These are phyloP conservation scores for Fragilariopsis cylindrus DNA, from an alignment of 108 stramenopile species.

Conservation along the genomic window DNA sequence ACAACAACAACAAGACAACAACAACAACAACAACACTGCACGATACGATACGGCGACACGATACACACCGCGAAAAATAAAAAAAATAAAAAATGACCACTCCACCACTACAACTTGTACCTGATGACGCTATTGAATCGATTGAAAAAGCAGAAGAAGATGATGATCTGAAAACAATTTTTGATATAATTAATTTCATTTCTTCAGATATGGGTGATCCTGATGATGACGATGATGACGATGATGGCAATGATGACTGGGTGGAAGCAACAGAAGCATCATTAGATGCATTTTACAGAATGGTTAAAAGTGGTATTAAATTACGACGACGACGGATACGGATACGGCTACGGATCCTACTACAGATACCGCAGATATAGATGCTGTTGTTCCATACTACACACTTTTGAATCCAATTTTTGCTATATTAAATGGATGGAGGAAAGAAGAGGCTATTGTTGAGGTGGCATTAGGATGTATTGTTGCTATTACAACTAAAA, in stretches of 20 bases:
- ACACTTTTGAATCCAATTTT: background rate
- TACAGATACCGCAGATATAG: too few species aligned
- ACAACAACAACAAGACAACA: too few species aligned
- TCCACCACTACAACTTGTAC: background rate
- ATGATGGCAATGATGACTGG: slow-evolving; percentile 13
- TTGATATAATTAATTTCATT: background rate
- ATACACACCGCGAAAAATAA: too few species aligned
- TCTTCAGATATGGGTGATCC: background rate
- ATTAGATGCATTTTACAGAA: slow-evolving; percentile 18
- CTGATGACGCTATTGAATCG: background rate
- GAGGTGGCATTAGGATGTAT: slow-evolving; percentile 19
- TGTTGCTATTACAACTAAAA: background rate
- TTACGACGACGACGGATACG: background rate
- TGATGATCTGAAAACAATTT: background rate
- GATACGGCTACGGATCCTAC: too few species aligned
- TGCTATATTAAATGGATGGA: slow-evolving; percentile 4
- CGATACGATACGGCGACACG: too few species aligned
- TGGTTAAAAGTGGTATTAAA: slow-evolving; percentile 8
- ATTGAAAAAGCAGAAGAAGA: slow-evolving; percentile 21
- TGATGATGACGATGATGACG: background rate
- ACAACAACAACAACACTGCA: too few species aligned
- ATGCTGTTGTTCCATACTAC: too few species aligned
- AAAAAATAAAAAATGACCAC: too few species aligned
- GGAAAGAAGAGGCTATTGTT: slow-evolving; percentile 24
- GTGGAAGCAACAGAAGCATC: slow-evolving; percentile 7